Conservation (phyloP, 148 eudicot species). For the Tetragonia tetragonoides region DNA sequence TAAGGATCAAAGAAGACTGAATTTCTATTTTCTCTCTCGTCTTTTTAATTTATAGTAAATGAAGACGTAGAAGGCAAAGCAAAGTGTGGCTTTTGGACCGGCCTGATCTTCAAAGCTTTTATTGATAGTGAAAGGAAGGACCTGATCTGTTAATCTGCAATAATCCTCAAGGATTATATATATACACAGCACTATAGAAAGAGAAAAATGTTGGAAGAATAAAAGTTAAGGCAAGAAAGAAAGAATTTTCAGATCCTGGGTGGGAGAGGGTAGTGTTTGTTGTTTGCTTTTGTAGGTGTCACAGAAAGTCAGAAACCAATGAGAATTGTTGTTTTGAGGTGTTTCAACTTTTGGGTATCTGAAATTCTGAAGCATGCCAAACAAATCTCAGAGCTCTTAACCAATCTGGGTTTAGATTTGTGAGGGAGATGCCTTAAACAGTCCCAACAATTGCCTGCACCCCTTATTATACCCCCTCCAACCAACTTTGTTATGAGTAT, state of each 20-base stretch:
- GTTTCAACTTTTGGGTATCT: conserved; percentile 23
- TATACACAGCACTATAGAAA: no score
- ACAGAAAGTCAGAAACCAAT: conserved; percentile 68
- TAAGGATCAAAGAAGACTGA: background rate
- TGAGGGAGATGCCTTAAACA: conserved; percentile 52
- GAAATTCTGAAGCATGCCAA: conserved; percentile 58
- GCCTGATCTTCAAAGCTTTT: background rate
- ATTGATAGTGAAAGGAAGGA: conserved; percentile 7
- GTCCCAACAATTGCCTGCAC: conserved; percentile 36
- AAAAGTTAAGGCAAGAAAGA: background rate
- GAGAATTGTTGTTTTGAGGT: conserved; percentile 22
- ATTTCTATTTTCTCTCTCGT: background rate
- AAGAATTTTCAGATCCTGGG: conserved; percentile 2
- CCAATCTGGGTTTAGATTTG: conserved; percentile 58
- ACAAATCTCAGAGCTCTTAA: conserved; percentile 40
- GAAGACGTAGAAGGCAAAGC: background rate
- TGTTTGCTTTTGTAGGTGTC: conserved; percentile 18
- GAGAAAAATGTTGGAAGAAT: background rate
- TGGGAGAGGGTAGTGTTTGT: conserved; percentile 5
- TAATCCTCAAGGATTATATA: background rate
- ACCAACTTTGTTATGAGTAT: background rate
- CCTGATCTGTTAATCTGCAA: background rate
- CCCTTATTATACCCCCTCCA: conserved; percentile 11
- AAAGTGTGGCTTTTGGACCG: background rate
- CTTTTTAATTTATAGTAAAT: background rate